Percentiles rank a stretch among this genome's conserved stretches.
phyloP scores from a whole-genome alignment of 2,329 filamentous ascomycete species.

The Aspergillus sp. region DNA sequence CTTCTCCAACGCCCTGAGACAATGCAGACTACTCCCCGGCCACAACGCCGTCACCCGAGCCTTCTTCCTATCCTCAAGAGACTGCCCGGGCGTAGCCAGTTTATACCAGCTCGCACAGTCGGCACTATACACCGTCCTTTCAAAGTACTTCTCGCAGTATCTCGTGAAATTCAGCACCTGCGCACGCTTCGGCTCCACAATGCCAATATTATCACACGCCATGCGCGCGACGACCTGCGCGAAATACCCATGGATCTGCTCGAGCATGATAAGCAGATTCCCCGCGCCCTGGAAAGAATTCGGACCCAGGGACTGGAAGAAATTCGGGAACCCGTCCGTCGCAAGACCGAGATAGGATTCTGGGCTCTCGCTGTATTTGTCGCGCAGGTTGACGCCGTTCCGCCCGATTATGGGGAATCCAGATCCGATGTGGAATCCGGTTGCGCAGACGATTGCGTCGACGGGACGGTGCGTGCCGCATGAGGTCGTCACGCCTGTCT shows the following conservation, averaged over 20 bases:
- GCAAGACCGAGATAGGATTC: neutral
- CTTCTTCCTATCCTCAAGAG: neutral
- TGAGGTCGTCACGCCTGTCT: neutral
- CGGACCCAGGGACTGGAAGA: constrained; percentile 7
- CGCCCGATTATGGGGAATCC: neutral
- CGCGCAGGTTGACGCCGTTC: neutral
- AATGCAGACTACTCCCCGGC: constrained; percentile 5
- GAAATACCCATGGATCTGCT: constrained; percentile 3
- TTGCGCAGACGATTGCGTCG: constrained; percentile 1
- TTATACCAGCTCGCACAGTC: constrained; percentile 8
- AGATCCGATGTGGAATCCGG: neutral
- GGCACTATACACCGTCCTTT: constrained; percentile 2
- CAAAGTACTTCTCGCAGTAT: neutral
- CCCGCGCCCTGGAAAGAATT: constrained; percentile 4
- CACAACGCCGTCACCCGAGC: neutral
- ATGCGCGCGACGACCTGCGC: neutral
- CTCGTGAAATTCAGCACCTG: neutral
- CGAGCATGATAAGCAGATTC: constrained; percentile 6
- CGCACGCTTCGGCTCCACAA: neutral
- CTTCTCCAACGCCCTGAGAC: neutral
- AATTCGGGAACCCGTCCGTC: constrained; percentile 1
- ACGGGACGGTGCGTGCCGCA: neutral
- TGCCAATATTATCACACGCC: neutral
- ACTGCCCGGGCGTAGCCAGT: neutral
- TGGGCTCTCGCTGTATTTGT: neutral